Evolutionary conservation across 2,329 filamentous ascomycete genomes (phyloP).

Genomic region (Calonectria naviculata): DNA sequence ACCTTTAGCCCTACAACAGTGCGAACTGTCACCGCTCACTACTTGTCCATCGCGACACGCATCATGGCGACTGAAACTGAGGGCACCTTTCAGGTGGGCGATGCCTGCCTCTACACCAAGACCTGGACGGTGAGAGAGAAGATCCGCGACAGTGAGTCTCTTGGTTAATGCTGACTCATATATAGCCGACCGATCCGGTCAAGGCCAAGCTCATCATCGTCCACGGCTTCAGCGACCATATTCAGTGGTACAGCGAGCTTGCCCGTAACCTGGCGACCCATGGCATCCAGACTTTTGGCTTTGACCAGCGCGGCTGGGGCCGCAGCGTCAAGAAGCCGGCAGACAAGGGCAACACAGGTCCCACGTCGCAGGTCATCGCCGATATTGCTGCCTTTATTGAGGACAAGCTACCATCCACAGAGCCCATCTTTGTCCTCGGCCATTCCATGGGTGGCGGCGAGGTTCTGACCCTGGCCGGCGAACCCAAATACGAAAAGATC

Average conservation of each 20-base stretch:
- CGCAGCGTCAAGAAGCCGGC: slow-evolving; percentile 70
- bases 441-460: slow-evolving; percentile 93
- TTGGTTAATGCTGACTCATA: slow-evolving; percentile 20
- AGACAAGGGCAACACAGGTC: slow-evolving; percentile 78
- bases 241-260: slow-evolving; percentile 80
- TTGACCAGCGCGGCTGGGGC: slow-evolving; percentile 94
- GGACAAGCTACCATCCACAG: slow-evolving; percentile 62
- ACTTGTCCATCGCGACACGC: background rate
- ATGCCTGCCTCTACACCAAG: slow-evolving; percentile 64
- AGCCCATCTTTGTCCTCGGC: slow-evolving; percentile 85
- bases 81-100: slow-evolving; percentile 59
- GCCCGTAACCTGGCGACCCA: slow-evolving; percentile 76
- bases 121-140: slow-evolving; percentile 65
- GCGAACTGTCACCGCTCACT: background rate
- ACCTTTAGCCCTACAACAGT: background rate
- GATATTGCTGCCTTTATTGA: slow-evolving; percentile 84
- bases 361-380: slow-evolving; percentile 76
- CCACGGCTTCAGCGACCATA: slow-evolving; percentile 91
- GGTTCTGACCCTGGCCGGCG: slow-evolving; percentile 70
- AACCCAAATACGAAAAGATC: slow-evolving; percentile 63
- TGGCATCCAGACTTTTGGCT: slow-evolving; percentile 80
- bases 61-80: slow-evolving; percentile 57
- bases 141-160: background rate
- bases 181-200: slow-evolving; percentile 64
- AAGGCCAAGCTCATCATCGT: slow-evolving; percentile 83